Base-by-base conservation (phyloP, 2,329 filamentous ascomycete genomes). In the Thielaviopsis populi region DNA sequence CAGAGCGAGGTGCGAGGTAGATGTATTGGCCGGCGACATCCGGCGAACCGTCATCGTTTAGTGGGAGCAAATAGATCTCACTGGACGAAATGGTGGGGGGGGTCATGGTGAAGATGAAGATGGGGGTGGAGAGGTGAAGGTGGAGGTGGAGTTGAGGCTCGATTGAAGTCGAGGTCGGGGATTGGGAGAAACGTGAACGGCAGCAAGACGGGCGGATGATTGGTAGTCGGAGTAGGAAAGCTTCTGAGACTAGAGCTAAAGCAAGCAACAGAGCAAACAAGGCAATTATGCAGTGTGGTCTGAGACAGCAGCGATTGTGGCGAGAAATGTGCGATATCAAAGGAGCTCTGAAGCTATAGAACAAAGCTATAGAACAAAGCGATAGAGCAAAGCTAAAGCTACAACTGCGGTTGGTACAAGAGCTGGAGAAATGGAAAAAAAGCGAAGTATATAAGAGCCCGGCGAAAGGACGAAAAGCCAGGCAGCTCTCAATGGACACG, bases 1-100 rank as follows among this genome's bases (percentile, higher is more conserved):
- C 82, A 19, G 88, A 86, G 68, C 76, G 77, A 19, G 94, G 85
- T 0, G 91, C 87, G 53, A 99, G 79, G 74, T 96, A 96, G 70
- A 97, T 88, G 78, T 96, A 99, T 69, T 88, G 85, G 70, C 91
- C 89, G 30, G 88, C 81, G 59, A 99, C 85, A 73, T 95, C 86
- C 42, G 95, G 94, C 69, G 90, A 91, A 70, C 95, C 94, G 75
- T 92, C 83, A 75, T 99, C 92, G 73, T 90, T 94, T 75, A 99
- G 83, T 68, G 89, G 89, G 68, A 99, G 82, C 71, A 95, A 78
- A 77, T 96, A 95, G 68, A 96, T 85, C 75, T 89, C 82, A 72
- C 78, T 83, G 70, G 83, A 84, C 70, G 80, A 80, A 76, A 85
- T 83, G 67, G 78, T 85, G 74, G 76, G 76, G 67, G 82, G 81